Evolutionary conservation across 2,329 filamentous ascomycete species (phyloP).

Genomic region (Sporothrix protearum): DNA sequence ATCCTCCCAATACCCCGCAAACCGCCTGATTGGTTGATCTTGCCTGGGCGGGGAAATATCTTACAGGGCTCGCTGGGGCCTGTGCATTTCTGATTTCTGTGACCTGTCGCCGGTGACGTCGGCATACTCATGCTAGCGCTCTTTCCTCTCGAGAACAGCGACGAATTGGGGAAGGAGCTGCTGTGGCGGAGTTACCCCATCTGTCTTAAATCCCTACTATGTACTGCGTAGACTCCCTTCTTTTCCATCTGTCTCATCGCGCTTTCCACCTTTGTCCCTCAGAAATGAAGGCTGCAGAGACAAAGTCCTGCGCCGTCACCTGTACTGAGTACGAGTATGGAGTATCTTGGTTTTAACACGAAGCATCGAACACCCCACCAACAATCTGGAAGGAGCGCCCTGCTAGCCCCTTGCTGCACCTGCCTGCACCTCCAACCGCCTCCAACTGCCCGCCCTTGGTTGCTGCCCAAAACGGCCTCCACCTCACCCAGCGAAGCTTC

Average conservation of each 20-base stretch:
- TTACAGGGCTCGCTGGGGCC: not conserved
- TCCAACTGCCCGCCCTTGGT: not conserved
- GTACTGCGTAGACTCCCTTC: not conserved
- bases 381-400: slow-evolving; percentile 4
- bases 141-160: not conserved
- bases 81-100: slow-evolving; percentile 7
- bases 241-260: not conserved
- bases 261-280: not conserved
- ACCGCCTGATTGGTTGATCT: slow-evolving; percentile 20
- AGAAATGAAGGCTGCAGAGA: not conserved
- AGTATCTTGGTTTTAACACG: not conserved
- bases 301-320: not conserved
- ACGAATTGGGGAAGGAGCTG: slow-evolving; percentile 1
- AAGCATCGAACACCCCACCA: not conserved
- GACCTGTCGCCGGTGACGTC: slow-evolving; percentile 9
- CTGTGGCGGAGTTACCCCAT: not conserved
- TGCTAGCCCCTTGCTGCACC: not conserved
- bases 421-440: not conserved
- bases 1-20: slow-evolving; percentile 18
- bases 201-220: not conserved
- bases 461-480: not conserved
- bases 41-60: not conserved
- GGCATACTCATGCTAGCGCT: slow-evolving; percentile 11
- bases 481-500: slow-evolving; percentile 8
- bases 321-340: not conserved